Base-by-base conservation (phyloP, 108 stramenopile species). In the Pseudonitzschia multiseries region DNA sequence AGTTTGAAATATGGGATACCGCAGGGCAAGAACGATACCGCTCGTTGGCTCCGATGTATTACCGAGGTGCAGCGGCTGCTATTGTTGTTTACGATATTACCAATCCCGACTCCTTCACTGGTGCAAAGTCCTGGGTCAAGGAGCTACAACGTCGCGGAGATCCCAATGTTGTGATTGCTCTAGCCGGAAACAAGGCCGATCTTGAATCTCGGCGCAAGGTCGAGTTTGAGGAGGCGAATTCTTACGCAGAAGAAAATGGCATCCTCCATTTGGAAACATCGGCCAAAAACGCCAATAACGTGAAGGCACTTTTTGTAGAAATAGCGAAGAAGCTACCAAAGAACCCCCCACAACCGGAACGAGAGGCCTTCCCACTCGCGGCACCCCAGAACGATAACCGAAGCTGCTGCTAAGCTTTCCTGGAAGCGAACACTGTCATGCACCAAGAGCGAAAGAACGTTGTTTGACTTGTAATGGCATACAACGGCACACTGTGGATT, bases 1-100 rank as follows among this genome's bases (percentile, higher is more conserved):
- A 98, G 79, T 98, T 98, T 69, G 98, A 99, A 83, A 99, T 99
- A 57, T 99, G 98, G 98, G 98, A 98, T 81, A 97, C 95, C 12
- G 97, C 94, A 18, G 96, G 96, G 6, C 94, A 97, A 77, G 98
- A 98, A 68, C 90, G 98, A 41, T 99, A 99, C 82, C 89, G 99
- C 61, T 96, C 97, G 13, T 95, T 99, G 78, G 98, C 99, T 42
- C 93, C 92, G 24, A 97, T 98, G 53, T 97, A 97, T 79, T 97
- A 97, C 83, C 81, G 94, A 57, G 87, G 87, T 59, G 85, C 85
- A 12, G 68, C 85, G 4, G 82, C 82, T 0, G 86, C 83, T 15
- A 80, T 87, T 63, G 73, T 99, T 42, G 98, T 99, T 0, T 99
- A 96, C 76, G 97, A 98, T 74, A 93, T 98, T 57, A 97, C 97